phyloP scores from a whole-genome alignment of 2,329 filamentous ascomycete species.

The Lasiodiplodia theobromae region DNA sequence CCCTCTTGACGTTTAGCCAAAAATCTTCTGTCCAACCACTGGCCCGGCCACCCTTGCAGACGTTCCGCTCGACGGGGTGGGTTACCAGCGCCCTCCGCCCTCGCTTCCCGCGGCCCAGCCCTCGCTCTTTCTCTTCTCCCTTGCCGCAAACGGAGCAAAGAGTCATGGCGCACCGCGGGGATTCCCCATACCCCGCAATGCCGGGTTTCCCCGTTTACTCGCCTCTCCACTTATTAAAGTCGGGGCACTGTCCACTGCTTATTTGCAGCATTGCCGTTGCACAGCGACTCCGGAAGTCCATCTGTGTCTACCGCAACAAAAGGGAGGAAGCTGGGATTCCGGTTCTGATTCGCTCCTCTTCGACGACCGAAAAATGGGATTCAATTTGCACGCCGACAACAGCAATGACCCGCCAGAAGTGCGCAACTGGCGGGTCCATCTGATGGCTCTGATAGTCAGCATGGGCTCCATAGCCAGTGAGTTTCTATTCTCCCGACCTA shows the following conservation, averaged over 20 bases:
- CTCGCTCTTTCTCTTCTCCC: neutral
- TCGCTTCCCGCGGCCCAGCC: neutral
- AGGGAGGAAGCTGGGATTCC: neutral
- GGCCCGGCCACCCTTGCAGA: neutral
- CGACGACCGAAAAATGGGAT: slow-evolving; percentile 31
- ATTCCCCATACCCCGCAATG: slow-evolving; percentile 18
- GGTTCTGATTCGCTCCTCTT: neutral
- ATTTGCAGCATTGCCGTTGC: slow-evolving; percentile 5
- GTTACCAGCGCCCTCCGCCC: neutral
- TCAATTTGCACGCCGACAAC: slow-evolving; percentile 42
- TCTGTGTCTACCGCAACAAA: neutral
- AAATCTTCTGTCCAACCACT: neutral
- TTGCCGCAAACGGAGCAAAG: slow-evolving; percentile 7
- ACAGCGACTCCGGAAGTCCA: neutral
- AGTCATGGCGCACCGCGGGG: slow-evolving; percentile 11
- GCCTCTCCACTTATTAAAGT: slow-evolving; percentile 24
- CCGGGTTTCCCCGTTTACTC: neutral
- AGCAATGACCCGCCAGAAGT: slow-evolving; percentile 46
- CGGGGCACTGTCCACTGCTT: slow-evolving; percentile 24
- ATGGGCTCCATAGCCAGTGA: slow-evolving; percentile 49
- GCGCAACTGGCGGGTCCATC: slow-evolving; percentile 46
- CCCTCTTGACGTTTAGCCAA: slow-evolving; percentile 11
- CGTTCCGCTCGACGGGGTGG: neutral
- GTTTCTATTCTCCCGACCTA: slow-evolving; percentile 5
- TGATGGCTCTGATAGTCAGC: slow-evolving; percentile 44